Base-by-base conservation (phyloP, 768 basidiomycete genomes). In the Mycena galopus region DNA sequence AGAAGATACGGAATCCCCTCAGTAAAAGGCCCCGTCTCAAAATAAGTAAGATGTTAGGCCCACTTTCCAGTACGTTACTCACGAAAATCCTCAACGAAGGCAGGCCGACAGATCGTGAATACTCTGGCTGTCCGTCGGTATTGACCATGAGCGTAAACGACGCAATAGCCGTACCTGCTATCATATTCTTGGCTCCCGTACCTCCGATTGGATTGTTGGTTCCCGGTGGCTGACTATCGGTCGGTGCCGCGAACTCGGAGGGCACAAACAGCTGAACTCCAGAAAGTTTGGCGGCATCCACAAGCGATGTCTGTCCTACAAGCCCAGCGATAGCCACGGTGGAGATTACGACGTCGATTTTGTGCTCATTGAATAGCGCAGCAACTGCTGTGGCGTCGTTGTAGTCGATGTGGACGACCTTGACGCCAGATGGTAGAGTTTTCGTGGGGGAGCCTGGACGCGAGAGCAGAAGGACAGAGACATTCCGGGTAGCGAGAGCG, bases 401-500 rank as follows among this genome's bases (percentile, higher is more conserved):
- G 59, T 81, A 82, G 44, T 83, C 79, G 32, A 81, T 79, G 21
- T 67, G n/a, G 68, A 10, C 78, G 19, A 79, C 58, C 30, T 77
- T 75, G 21, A 77, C 80, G 33, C 78, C 78, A 4, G 67, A 29
- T 8, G 75, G 77, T 16, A 71, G 60, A 5, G 39, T 51, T 33
- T 73, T 69, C 6, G 21, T n/a, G 30, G 53, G 23, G 17, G 73
- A 69, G 17, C 73, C 61, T 30, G 70, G 55, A 25, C 75, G 71
- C n/a, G 73, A 66, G 59, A 78, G 72, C 8, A 74, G 68, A 51
- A 78, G 50, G 27, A 72, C 37, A 14, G 71, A 58, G 11, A 69
- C 67, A 29, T 47, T 35, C 16, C 95, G 76, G 86, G 90, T 65
- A 72, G 93, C 27, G 88, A 88, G 64, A 86, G 86, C 69, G 73